These are phyloP conservation scores for Kuraishia ogatae DNA, from an alignment of 805 yeast species.

Conservation along the genomic window DNA sequence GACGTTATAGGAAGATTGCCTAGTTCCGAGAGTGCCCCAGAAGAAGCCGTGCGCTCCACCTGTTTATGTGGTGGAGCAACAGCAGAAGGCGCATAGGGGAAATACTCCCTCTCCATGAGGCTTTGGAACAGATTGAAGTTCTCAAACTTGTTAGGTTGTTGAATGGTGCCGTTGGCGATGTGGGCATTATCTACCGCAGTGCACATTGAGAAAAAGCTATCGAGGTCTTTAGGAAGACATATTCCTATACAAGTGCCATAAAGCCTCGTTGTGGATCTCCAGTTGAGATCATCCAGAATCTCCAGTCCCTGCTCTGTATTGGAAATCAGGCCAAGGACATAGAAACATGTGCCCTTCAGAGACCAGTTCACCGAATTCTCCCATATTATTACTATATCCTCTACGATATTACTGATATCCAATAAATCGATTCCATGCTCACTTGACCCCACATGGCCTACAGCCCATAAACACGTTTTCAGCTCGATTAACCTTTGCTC, in stretches of 20 bases:
- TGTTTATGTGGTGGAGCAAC: background rate
- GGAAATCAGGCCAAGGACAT: slow-evolving; percentile 66
- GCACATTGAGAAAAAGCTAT: slow-evolving; percentile 10
- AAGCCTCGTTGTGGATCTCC: slow-evolving; percentile 47
- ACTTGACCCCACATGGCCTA: slow-evolving; percentile 76
- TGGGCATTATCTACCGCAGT: slow-evolving; percentile 4
- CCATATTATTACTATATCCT: slow-evolving; percentile 45
- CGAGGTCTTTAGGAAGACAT: slow-evolving; percentile 17
- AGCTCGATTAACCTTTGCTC: slow-evolving; percentile 34
- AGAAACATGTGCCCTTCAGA: slow-evolving; percentile 70
- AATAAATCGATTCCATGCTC: slow-evolving; percentile 55
- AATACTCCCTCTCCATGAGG: slow-evolving; percentile 18
- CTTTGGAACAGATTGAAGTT: slow-evolving; percentile 9
- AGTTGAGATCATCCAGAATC: slow-evolving; percentile 70
- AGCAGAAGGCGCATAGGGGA: slow-evolving; percentile 10
- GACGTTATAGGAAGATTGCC: slow-evolving; percentile 6
- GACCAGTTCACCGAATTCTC: slow-evolving; percentile 42
- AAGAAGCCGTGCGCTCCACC: slow-evolving; percentile 2
- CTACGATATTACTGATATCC: slow-evolving; percentile 37
- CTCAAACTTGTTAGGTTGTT: slow-evolving; percentile 1
- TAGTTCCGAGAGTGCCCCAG: slow-evolving; percentile 8
- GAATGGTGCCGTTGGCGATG: slow-evolving; percentile 5
- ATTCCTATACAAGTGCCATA: slow-evolving; percentile 28
- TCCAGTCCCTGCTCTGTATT: slow-evolving; percentile 75
- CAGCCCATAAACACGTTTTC: slow-evolving; percentile 79